Percentiles rank a stretch among this genome's conserved stretches.
Conservation (phyloP, 768 basidiomycete species). For the Scleroderma bovista region DNA sequence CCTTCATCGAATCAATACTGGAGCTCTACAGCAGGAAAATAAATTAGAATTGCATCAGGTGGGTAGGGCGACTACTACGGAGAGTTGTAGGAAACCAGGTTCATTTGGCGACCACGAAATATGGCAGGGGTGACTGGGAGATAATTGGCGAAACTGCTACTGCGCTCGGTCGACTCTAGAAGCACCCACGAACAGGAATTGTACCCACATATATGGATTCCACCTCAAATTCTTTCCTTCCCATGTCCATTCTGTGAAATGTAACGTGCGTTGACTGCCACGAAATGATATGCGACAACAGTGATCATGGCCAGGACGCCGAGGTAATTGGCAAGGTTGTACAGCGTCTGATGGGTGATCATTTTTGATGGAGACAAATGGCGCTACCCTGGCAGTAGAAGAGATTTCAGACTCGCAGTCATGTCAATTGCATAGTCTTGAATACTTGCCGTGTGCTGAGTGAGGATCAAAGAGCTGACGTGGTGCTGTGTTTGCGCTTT, state of each 20-base stretch:
- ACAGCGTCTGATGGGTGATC: slow-evolving; percentile 79
- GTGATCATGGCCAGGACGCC: slow-evolving; percentile 84
- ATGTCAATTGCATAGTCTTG: no score
- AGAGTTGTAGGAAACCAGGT: no score
- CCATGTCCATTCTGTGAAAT: slow-evolving; percentile 28
- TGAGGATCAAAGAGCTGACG: not conserved
- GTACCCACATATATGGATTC: not conserved
- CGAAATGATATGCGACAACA: slow-evolving; percentile 84
- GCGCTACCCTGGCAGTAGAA: not conserved
- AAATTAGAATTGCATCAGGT: no score
- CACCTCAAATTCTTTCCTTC: slow-evolving; percentile 3
- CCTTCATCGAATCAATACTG: not conserved
- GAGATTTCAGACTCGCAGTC: no score
- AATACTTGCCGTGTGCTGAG: slow-evolving; percentile 12
- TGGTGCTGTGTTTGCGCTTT: slow-evolving; percentile 25
- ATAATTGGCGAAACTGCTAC: no score
- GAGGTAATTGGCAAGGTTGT: slow-evolving; percentile 75
- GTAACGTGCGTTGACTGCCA: slow-evolving; percentile 74
- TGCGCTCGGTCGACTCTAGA: not conserved
- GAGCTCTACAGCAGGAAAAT: no score
- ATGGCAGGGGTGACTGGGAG: no score
- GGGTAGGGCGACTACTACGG: no score
- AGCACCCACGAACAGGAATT: not conserved
- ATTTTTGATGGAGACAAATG: slow-evolving; percentile 33
- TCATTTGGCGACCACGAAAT: no score